A percentile compares a stretch with the other conserved stretches of the same genome.
Evolutionary conservation across 495 filamentous ascomycete species (phyloP).

Genomic region (Sabuloglossum arenarium): DNA sequence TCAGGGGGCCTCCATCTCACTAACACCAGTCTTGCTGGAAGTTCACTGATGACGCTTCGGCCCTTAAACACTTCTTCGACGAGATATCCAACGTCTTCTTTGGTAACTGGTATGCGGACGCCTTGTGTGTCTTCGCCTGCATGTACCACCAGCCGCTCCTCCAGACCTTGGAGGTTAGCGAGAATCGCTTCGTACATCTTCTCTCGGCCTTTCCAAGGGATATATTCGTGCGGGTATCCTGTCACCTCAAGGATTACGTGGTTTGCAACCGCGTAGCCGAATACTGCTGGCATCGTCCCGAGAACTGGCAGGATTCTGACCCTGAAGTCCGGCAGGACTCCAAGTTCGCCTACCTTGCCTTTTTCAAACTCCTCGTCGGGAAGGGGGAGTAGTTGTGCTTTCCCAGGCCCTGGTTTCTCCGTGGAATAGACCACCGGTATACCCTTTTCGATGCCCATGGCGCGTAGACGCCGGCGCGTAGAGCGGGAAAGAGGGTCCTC

Average conservation of each 20-base stretch:
- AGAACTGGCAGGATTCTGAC: conserved; percentile 85
- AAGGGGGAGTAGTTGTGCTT: conserved; percentile 71
- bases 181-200: conserved; percentile 79
- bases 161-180: conserved; percentile 44
- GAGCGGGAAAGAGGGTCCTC: conserved; percentile 80
- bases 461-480: conserved; percentile 58
- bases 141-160: conserved; percentile 46
- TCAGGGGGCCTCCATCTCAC: conserved; percentile 54
- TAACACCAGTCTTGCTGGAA: conserved; percentile 56
- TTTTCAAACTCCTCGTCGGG: conserved; percentile 75
- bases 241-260: conserved; percentile 75
- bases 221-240: conserved; percentile 72
- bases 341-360: conserved; percentile 70
- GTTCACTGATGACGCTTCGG: conserved; percentile 60
- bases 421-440: conserved; percentile 87
- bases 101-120: conserved; percentile 54
- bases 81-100: conserved; percentile 63
- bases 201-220: conserved; percentile 56
- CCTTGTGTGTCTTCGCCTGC: conserved; percentile 38
- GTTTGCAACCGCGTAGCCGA: conserved; percentile 79
- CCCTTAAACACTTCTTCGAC: conserved; percentile 80
- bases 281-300: conserved; percentile 92
- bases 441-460: conserved; percentile 60
- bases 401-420: conserved; percentile 77
- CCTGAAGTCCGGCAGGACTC: conserved; percentile 77